A percentile compares a stretch with the other conserved stretches of the same genome.
These are phyloP conservation scores for Vitis rotundifolia DNA, from an alignment of 164 flowering plant species.

Conservation along the genomic window DNA sequence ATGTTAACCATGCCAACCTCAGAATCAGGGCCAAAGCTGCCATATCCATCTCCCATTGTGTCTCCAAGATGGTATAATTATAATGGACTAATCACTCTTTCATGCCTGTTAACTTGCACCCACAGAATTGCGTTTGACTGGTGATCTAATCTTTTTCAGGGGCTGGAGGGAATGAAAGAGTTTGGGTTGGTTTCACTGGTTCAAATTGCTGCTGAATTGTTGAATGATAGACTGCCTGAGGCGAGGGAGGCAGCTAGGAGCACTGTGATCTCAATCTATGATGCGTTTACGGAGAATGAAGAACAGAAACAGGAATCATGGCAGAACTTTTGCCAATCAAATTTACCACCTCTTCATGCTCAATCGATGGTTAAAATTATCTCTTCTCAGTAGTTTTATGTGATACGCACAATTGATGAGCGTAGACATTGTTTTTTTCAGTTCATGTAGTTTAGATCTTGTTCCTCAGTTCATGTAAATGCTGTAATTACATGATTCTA, in stretches of 20 bases:
- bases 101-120: background rate
- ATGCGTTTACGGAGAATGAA: conserved; percentile 39
- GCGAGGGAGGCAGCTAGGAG: conserved; percentile 89
- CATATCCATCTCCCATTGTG: conserved; percentile 59
- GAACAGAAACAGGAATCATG: conserved; percentile 63
- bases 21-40: conserved; percentile 88
- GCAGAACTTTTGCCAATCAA: conserved; percentile 71
- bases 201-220: conserved; percentile 52
- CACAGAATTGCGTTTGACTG: background rate
- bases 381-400: conserved; percentile 19
- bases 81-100: background rate
- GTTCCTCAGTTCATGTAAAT: conserved; percentile 7
- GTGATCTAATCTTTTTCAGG: conserved; percentile 40
- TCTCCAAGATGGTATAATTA: conserved; percentile 66
- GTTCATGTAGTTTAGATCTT: no score
- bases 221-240: conserved; percentile 86
- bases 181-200: conserved; percentile 58
- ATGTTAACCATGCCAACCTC: conserved; percentile 57
- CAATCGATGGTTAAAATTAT: conserved; percentile 64
- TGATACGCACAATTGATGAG: background rate
- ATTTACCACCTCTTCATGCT: conserved; percentile 65
- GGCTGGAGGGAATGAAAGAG: conserved; percentile 57
- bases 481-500: conserved; percentile 7
- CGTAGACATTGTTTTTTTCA: background rate
- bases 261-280: conserved; percentile 38